Percentiles rank a stretch among this genome's conserved stretches.
Conservation (phyloP, 169 alveolate genomes). For the Cryptosporidium viatorum region DNA sequence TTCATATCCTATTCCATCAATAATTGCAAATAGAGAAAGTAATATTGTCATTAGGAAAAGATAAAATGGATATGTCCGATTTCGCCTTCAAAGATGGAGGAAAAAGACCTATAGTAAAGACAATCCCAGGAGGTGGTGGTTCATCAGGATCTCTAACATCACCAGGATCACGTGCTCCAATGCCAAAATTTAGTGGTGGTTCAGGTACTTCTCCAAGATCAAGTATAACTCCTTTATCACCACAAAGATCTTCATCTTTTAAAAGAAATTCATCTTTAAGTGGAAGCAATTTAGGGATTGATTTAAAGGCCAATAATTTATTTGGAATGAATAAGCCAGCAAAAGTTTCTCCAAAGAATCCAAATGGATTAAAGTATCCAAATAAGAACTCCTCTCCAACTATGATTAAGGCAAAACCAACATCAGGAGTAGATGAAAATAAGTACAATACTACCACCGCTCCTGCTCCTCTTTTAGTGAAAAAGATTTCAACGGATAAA, state of each 20-base stretch:
- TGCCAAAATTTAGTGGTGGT: slow-evolving; percentile 32
- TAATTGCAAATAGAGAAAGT: neutral
- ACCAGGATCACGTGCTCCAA: slow-evolving; percentile 52
- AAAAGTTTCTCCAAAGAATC: slow-evolving; percentile 29
- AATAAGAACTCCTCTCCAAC: neutral
- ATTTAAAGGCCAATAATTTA: neutral
- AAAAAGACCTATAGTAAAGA: slow-evolving; percentile 51
- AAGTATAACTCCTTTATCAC: slow-evolving; percentile 13
- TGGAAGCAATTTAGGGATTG: neutral
- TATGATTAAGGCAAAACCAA: slow-evolving; percentile 6
- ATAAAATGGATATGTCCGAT: slow-evolving; percentile 54
- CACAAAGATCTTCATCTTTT: slow-evolving; percentile 1
- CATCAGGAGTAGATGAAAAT: neutral
- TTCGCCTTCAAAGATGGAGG: slow-evolving; percentile 56
- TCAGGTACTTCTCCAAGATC: slow-evolving; percentile 6
- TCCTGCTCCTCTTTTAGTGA: neutral
- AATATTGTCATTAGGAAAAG: neutral
- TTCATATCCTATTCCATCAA: no score
- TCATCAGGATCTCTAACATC: neutral
- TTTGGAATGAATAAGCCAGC: neutral
- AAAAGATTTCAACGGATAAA: slow-evolving; percentile 51
- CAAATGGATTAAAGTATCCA: neutral
- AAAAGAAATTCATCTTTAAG: neutral
- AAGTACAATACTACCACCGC: neutral
- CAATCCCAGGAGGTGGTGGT: slow-evolving; percentile 15